Base-by-base conservation (phyloP, 192 early-diverging fungal species). In the Chytriomyces sp. region DNA sequence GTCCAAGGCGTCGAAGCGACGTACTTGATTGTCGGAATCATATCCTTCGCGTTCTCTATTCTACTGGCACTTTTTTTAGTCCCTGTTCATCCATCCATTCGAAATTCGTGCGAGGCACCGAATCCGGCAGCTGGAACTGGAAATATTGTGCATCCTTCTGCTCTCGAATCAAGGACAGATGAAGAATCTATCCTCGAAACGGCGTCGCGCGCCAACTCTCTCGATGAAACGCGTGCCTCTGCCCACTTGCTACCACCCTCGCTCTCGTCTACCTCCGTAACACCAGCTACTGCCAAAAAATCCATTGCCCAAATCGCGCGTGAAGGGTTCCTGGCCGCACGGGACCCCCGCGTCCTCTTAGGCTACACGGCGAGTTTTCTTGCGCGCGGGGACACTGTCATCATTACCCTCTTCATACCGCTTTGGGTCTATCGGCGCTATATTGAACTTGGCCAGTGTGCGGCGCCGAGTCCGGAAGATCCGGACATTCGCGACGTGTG, bases 361-460 rank as follows among this genome's bases (percentile, higher is more conserved):
- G 91, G 89, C 3, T 91, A 90, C 61, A 52, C 81, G 3, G 85
- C 88, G 4, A 83, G 83, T 70, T 92, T 90, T 66, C 77, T 91
- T 60, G 91, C 91, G 7, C 81, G 91, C 52, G 90, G 86, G 2
- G 91, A 93, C 66, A 88, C 89, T 4, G 84, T 91, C 39, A 83
- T 88, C n/a, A 76, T 93, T 28, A 84, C 91, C 0, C 78, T 87
- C 1, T 93, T 85, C 59, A 71, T 93, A 19, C 84, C 85, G 31
- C 78, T 93, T 4, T 91, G 86, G 85, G 81, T 88, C 0, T 69
- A 76, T 30, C 73, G 88, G 38, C 80, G 86, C 71, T 93, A 89
- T 65, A 70, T 90, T 58, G 80, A 83, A 0, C 44, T 67, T n/a
- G 87, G 86, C 0, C 75, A 78, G 26, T 92, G 91, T 36, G 44